Evolutionary conservation across 148 eudicot species (phyloP).

Genomic region (Cornus florida): DNA sequence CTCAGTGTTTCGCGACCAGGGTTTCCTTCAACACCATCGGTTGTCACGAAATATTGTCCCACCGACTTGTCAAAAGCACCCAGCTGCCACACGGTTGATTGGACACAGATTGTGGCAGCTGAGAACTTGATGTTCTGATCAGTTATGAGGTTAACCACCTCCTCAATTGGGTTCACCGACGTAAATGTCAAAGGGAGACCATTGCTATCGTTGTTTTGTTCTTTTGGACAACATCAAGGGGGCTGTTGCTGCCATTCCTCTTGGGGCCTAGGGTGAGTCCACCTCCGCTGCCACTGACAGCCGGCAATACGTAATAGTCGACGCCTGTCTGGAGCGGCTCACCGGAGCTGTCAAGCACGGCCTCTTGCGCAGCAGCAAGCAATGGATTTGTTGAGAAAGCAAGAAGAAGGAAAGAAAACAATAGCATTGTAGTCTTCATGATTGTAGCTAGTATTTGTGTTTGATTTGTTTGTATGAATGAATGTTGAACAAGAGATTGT

Average conservation of each 20-base stretch:
- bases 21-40: slow-evolving; percentile 23
- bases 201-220: no score
- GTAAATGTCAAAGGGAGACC: slow-evolving; percentile 26
- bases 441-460: neutral
- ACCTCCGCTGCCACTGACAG: slow-evolving; percentile 20
- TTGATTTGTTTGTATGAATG: no score
- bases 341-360: neutral
- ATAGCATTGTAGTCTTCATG: neutral
- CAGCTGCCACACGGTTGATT: slow-evolving; percentile 27
- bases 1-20: slow-evolving; percentile 18
- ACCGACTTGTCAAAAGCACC: neutral
- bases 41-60: slow-evolving; percentile 5
- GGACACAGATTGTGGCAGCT: slow-evolving; percentile 18
- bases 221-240: slow-evolving; percentile 22
- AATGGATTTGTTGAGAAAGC: neutral
- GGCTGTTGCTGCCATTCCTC: slow-evolving; percentile 14
- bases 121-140: slow-evolving; percentile 28
- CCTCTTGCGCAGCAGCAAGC: neutral
- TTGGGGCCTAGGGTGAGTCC: slow-evolving; percentile 16
- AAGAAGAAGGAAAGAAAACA: neutral
- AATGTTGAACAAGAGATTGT: no score
- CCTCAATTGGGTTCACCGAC: slow-evolving; percentile 7
- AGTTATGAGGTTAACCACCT: slow-evolving; percentile 1
- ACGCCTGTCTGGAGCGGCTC: slow-evolving; percentile 1
- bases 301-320: slow-evolving; percentile 24